Conservation (phyloP, 2,329 filamentous ascomycete genomes). For the Colletotrichum orchidophilum region DNA sequence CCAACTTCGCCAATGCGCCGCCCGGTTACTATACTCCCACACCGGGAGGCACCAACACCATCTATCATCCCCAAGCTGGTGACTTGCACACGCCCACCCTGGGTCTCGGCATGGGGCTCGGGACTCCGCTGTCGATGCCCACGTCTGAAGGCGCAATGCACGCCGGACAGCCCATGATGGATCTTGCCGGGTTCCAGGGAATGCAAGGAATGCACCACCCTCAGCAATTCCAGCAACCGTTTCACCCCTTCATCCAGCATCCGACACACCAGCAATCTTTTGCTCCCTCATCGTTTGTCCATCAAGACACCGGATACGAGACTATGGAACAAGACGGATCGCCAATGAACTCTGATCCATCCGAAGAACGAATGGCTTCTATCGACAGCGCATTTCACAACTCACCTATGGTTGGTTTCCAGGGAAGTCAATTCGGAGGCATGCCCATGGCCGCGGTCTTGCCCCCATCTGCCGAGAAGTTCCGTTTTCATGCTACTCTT, state of each 20-base stretch:
- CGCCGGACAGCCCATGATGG: constrained; percentile 65
- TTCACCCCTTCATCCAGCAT: constrained; percentile 76
- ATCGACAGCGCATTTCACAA: constrained; percentile 71
- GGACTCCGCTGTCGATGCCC: constrained; percentile 83
- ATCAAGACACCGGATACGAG: constrained; percentile 83
- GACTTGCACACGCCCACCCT: constrained; percentile 87
- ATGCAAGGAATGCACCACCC: constrained; percentile 61
- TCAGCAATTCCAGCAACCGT: constrained; percentile 70
- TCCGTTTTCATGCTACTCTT: constrained; percentile 88
- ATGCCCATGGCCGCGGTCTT: constrained; percentile 56
- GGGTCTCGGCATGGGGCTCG: constrained; percentile 78
- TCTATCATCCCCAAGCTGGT: constrained; percentile 85
- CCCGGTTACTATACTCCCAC: constrained; percentile 90
- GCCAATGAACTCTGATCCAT: constrained; percentile 67
- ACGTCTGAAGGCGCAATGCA: constrained; percentile 73
- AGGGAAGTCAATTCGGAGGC: constrained; percentile 58
- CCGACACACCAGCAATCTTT: constrained; percentile 68
- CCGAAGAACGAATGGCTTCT: constrained; percentile 60
- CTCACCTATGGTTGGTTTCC: constrained; percentile 68
- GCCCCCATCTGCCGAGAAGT: constrained; percentile 72
- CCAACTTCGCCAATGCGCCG: constrained; percentile 80
- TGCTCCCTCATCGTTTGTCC: constrained; percentile 82
- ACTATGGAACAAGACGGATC: constrained; percentile 80
- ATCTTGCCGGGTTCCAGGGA: constrained; percentile 69
- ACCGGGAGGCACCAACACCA: constrained; percentile 79